A percentile compares a stretch with the other conserved stretches of the same genome.
phyloP scores from a whole-genome alignment of 2,329 filamentous ascomycete species.

The Eutypa lata region DNA sequence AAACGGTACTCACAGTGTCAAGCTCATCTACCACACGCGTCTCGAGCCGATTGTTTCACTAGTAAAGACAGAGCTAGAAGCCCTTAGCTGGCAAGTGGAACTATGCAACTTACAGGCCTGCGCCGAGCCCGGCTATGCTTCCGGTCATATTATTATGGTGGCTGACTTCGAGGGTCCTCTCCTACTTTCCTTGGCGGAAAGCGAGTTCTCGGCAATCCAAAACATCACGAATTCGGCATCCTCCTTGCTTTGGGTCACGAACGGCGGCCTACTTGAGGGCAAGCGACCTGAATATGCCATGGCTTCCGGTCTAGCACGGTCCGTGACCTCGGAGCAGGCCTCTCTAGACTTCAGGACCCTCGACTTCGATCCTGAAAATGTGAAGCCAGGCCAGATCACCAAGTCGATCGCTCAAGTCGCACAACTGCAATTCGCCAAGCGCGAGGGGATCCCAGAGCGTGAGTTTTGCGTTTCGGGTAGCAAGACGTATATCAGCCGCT shows the following conservation, averaged over 20 bases:
- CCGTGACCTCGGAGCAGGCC: conserved; percentile 21
- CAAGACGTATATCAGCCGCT: conserved; percentile 22
- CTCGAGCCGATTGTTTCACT: conserved; percentile 4
- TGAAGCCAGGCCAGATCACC: conserved; percentile 5
- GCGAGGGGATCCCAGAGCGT: conserved; percentile 12
- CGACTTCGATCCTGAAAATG: conserved; percentile 17
- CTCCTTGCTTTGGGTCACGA: conserved; percentile 27
- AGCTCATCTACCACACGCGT: conserved; percentile 6
- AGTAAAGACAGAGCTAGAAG: conserved; percentile 3
- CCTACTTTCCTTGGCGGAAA: conserved; percentile 19
- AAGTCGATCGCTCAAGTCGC: conserved; percentile 11
- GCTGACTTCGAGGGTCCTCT: conserved; percentile 26
- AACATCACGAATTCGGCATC: conserved; percentile 18
- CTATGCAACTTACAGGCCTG: conserved; percentile 3
- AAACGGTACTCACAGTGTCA: neutral
- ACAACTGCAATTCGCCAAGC: conserved; percentile 8
- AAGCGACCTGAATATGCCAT: conserved; percentile 23
- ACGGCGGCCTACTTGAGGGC: conserved; percentile 18
- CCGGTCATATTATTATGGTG: conserved; percentile 25
- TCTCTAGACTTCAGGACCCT: conserved; percentile 22
- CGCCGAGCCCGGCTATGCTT: too few relatives aligned
- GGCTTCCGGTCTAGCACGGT: conserved; percentile 20
- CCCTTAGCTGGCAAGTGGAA: conserved; percentile 9
- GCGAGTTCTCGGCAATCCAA: conserved; percentile 24
- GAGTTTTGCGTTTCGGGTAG: conserved; percentile 19